Evolutionary conservation across 768 basidiomycete genomes (phyloP).

Genomic region (Lactifluus hygrophoroides): DNA sequence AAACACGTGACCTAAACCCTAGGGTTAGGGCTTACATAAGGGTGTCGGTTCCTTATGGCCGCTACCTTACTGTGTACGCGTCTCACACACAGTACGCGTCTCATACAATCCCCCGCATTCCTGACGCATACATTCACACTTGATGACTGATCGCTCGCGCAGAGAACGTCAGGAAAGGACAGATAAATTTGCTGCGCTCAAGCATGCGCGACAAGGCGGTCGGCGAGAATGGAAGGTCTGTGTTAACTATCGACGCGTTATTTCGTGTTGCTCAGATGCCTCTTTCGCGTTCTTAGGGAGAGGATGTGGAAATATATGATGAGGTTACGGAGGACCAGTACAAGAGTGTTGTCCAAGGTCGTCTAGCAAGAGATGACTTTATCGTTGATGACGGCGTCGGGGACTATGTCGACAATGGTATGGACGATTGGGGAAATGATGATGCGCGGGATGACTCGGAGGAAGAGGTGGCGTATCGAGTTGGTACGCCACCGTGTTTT

Average conservation of each 20-base stretch:
- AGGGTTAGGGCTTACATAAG: too few species aligned
- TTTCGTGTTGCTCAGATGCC: slow-evolving; percentile 1
- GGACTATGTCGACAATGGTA: slow-evolving; percentile 93
- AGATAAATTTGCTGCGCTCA: slow-evolving; percentile 52
- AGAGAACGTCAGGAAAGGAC: slow-evolving; percentile 25
- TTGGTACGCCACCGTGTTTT: not conserved
- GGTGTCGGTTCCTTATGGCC: too few species aligned
- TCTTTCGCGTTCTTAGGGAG: slow-evolving; percentile 29
- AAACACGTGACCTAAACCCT: too few species aligned
- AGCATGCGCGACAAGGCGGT: slow-evolving; percentile 31
- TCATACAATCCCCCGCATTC: not conserved
- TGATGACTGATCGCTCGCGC: slow-evolving; percentile 26
- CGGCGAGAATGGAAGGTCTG: slow-evolving; percentile 49
- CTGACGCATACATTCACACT: not conserved
- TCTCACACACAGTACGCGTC: slow-evolving; percentile 8
- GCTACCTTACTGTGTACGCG: too few species aligned
- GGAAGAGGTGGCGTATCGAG: slow-evolving; percentile 33
- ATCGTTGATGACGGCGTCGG: slow-evolving; percentile 88
- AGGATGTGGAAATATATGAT: slow-evolving; percentile 73
- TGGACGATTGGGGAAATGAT: slow-evolving; percentile 82
- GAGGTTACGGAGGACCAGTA: slow-evolving; percentile 89
- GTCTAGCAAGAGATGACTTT: slow-evolving; percentile 86
- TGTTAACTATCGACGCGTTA: slow-evolving; percentile 12
- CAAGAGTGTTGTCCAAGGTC: slow-evolving; percentile 68
- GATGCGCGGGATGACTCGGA: slow-evolving; percentile 37